Base-by-base conservation (phyloP, 2,329 filamentous ascomycete species). In the Drechslerella dactyloides region DNA sequence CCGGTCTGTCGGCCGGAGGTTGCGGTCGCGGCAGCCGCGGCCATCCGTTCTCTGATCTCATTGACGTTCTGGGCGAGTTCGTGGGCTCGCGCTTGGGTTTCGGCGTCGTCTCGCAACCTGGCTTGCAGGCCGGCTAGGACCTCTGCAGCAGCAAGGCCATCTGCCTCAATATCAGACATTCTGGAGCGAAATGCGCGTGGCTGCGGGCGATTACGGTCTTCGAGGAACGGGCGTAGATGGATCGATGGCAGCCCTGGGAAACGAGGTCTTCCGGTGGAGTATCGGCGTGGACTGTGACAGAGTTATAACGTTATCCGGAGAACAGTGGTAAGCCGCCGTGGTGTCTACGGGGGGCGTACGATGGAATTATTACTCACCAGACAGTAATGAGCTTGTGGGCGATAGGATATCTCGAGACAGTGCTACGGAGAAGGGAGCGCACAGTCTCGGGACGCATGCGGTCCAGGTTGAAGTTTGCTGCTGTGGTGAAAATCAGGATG, bases 151-250 rank as follows among this genome's bases (percentile, higher is more conserved):
- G 37, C 33, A 8, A 42, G 48, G 48, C 30, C 57, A 5, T 59
- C 68, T 21, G 55, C 27, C 54, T 72, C 68, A 10, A 40, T 50
- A 48, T 72, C 68, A 4, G 55, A 54, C 68, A 72, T 72, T 24
- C 46, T 65, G 24, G 23, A 46, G 13, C 59, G 59, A 19, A 4
- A 30, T 44, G 51, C 3, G 23, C 2, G 27, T 8, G 48, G n/a
- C 13, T 21, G 13, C 23, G 15, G 15, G 48, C 2, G 2, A 23
- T 19, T 23, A 17, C 2, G 48, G 13, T 52, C 4, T 6, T 19
- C 5, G 17, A 19, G 17, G 30, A 42, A 10, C 11, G 15, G 23
- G 51, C 2, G 6, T 30, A 6, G 27, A n/a, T 54, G 51, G 8
- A n/a, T 54, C 19, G 21, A 54, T 8, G 5, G 10, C 37, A 30